Base-by-base conservation (phyloP, 1,139 yeast species). In the Pichia inconspicua region DNA sequence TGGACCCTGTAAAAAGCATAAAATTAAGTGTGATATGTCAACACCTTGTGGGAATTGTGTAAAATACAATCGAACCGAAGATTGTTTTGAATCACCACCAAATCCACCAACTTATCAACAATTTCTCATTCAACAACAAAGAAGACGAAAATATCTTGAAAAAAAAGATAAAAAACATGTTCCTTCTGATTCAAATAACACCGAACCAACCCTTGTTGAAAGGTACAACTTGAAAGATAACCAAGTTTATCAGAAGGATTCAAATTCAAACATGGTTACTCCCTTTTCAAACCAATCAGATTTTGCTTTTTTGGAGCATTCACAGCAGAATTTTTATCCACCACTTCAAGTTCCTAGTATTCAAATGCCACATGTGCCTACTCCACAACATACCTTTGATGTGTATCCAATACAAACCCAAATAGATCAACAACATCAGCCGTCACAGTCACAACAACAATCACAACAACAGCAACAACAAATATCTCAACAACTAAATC, bases 1-100 rank as follows among this genome's bases (percentile, higher is more conserved):
- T 60, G 82, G 81, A 0, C 80, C 79, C 4, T 77, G 82, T 56
- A 75, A 75, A 56, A 59, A 66, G 30, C 70, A 74, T 45, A 77
- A 77, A 59, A 73, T 76, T 54, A 75, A 75, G 54, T 77, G 82
- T 62, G 79, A 77, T 53, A 68, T 75, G 47, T 61, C 66, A 43
- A 62, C 65, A 10, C 82, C 82, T 0, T 77, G 82, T 58, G 63
- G 73, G 2, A 68, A 76, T 25, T 77, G 82, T 58, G 57, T 62
- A 25, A 67, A 70, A 46, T 73, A 74, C 54, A 70, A 69, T 50
- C 61, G 80, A 43, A 64, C 58, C 15, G 40, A 48, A 2, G 40
- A 68, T 49, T 75, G 79, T 56, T 48, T 64, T 25, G 55, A 55
- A 25, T 62, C 67, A 40, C 79, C 80, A 1, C 77, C 79, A 8